Base-by-base conservation (phyloP, 306 rosid genomes). In the Macrotyloma uniflorum region DNA sequence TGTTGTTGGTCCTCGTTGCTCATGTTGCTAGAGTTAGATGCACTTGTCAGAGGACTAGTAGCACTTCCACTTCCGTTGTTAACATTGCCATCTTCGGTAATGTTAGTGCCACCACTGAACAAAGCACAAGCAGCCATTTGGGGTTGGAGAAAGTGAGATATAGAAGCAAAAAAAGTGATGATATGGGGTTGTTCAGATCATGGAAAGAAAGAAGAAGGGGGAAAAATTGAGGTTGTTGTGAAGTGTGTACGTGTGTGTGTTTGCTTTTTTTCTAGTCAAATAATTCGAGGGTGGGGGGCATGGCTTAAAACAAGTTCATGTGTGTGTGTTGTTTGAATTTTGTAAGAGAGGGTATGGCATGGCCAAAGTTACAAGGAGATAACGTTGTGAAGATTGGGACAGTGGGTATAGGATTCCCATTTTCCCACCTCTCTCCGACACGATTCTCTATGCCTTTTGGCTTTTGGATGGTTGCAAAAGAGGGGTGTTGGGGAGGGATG, bases 311-410 rank as follows among this genome's bases (percentile, higher is more conserved):
- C 46, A 76, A 58, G 67, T 23, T 24, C 71, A 72, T 83, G 83
- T 83, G 80, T 50, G 61, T 13, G 45, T 36, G 14, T 61, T 11
- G 6, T 5, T 72, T 55, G 22, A 54, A 67, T 36, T 8, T 59
- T 46, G 72, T 42, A 35, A 19, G 23, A 3, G 9, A 24, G 23
- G 35, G 8, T 55, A 57, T 38, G 58, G 71, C 65, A 58, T 80
- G 43, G 19, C 88, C 91, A 85, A 93, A 80, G 57, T 58, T 81
- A 75, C 85, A 81, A 81, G 74, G 86, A 93, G 97, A 93, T 86
- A 93, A 88, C 84, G 92, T 93, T 85, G 89, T 75, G 47, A 83
- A 80, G 93, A 90, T 85, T 89, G 89, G 76, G 96, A 91, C 98
- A 91, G 89, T 71, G 69, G 86, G 68, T 82, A 76, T 26, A 85